Evolutionary conservation across 2,329 filamentous ascomycete species (phyloP).

Genomic region (Aspergillus melleus): DNA sequence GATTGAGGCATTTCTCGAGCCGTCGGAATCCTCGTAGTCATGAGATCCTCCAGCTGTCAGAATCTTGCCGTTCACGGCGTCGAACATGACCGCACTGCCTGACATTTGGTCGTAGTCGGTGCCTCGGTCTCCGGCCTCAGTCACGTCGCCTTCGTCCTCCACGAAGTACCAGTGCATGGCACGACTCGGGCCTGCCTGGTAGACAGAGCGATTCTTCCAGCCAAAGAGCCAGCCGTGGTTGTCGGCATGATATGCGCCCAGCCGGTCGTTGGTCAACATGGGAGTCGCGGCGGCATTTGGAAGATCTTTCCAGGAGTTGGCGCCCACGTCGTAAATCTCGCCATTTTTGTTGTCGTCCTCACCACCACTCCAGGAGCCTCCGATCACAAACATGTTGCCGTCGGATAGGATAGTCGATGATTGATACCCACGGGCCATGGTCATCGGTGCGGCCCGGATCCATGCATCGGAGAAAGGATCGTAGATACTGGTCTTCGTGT

Average conservation of each 20-base stretch:
- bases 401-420: slow-evolving; percentile 4
- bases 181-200: slow-evolving; percentile 7
- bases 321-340: slow-evolving; percentile 1
- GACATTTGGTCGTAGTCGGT: slow-evolving; percentile 4
- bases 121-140: background rate
- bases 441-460: background rate
- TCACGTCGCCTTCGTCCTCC: background rate
- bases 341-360: background rate
- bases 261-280: slow-evolving; percentile 4
- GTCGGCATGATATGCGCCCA: background rate
- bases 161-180: slow-evolving; percentile 9
- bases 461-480: background rate
- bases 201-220: slow-evolving; percentile 6
- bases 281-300: background rate
- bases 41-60: slow-evolving; percentile 2
- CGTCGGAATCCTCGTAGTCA: slow-evolving; percentile 4
- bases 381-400: slow-evolving; percentile 6
- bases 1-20: background rate
- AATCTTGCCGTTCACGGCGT: background rate
- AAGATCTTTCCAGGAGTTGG: background rate
- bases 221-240: slow-evolving; percentile 12
- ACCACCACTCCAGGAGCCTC: slow-evolving; percentile 3
- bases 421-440: slow-evolving; percentile 3
- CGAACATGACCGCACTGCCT: slow-evolving; percentile 10
- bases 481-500: slow-evolving; percentile 5